These are phyloP conservation scores for Conringia planisiliqua DNA, from an alignment of 345 rosid genomes.

Conservation along the genomic window DNA sequence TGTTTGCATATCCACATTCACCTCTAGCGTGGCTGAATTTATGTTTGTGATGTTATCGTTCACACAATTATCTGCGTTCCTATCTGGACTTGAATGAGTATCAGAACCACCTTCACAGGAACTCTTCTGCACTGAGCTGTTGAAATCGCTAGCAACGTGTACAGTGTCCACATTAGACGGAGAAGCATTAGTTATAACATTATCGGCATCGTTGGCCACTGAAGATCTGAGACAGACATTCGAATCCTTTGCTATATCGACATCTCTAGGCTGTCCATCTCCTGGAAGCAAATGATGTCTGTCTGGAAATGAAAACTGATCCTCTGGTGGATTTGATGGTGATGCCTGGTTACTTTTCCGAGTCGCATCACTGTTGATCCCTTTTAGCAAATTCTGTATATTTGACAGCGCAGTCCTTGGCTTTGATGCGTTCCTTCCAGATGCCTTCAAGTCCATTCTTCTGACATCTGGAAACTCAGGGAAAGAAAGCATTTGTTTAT, in stretches of 20 bases:
- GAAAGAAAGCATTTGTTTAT: conserved; percentile 44
- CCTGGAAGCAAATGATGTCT: conserved; percentile 32
- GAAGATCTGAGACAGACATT: conserved; percentile 24
- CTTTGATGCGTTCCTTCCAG: conserved; percentile 38
- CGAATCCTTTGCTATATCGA: conserved; percentile 33
- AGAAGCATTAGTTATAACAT: conserved; percentile 24
- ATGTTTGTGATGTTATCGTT: conserved; percentile 16
- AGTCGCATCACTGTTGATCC: conserved; percentile 34
- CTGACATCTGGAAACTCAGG: conserved; percentile 53
- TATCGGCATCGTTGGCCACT: conserved; percentile 34
- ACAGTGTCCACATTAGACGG: conserved; percentile 20
- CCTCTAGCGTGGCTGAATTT: conserved; percentile 9
- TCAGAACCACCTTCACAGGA: conserved; percentile 25
- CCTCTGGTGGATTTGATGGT: conserved; percentile 51
- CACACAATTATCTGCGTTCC: conserved; percentile 15
- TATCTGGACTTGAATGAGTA: conserved; percentile 25
- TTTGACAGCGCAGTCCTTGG: conserved; percentile 48
- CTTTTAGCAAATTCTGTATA: conserved; percentile 48
- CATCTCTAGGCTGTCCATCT: conserved; percentile 38
- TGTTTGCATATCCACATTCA: conserved; percentile 10
- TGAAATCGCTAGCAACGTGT: conserved; percentile 30
- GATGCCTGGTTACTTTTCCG: conserved; percentile 30
- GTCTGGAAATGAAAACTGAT: conserved; percentile 49
- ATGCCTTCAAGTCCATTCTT: conserved; percentile 46
- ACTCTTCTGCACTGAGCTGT: conserved; percentile 29